Evolutionary conservation across 208 protist species (phyloP).

Genomic region (Leishmania mexicana): DNA sequence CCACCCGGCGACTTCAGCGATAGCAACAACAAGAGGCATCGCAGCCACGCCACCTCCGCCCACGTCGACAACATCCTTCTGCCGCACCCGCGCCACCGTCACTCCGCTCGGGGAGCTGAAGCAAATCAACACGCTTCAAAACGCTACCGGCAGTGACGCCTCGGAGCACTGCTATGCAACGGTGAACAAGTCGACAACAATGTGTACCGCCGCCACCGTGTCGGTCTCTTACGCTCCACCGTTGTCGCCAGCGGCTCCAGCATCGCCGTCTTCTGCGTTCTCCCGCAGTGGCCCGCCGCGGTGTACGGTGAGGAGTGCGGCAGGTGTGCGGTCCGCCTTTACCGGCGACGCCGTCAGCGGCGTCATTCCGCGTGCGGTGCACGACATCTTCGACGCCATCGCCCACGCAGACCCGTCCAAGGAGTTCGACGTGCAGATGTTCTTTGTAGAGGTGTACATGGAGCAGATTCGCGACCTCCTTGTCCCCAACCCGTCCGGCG

Average conservation of each 20-base stretch:
- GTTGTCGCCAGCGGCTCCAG: not conserved
- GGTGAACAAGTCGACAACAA: not conserved
- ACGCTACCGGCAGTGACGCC: not conserved
- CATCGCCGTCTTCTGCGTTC: not conserved
- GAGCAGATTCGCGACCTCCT: constrained; percentile 96
- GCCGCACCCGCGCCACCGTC: constrained; percentile 18
- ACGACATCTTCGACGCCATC: constrained; percentile 93
- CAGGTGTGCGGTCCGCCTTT: constrained; percentile 5
- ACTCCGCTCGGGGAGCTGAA: constrained; percentile 30
- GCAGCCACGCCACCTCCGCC: not conserved
- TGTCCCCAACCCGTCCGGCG: constrained; percentile 21
- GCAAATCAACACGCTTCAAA: constrained; percentile 27
- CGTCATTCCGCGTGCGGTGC: constrained; percentile 93
- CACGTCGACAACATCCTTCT: constrained; percentile 14
- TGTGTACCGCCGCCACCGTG: not conserved
- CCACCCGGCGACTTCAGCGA: not conserved
- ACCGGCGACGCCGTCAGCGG: constrained; percentile 45
- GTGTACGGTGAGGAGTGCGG: not conserved
- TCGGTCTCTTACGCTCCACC: not conserved
- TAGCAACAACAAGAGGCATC: not conserved
- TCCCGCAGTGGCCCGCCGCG: not conserved
- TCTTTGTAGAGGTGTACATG: constrained; percentile 98
- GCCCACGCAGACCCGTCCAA: constrained; percentile 45
- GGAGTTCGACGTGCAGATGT: constrained; percentile 95
- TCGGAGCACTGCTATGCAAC: not conserved